Percentiles rank a stretch among this genome's conserved stretches.
Conservation (phyloP, 352 stramenopile species). For the Pythium brachiatum region DNA sequence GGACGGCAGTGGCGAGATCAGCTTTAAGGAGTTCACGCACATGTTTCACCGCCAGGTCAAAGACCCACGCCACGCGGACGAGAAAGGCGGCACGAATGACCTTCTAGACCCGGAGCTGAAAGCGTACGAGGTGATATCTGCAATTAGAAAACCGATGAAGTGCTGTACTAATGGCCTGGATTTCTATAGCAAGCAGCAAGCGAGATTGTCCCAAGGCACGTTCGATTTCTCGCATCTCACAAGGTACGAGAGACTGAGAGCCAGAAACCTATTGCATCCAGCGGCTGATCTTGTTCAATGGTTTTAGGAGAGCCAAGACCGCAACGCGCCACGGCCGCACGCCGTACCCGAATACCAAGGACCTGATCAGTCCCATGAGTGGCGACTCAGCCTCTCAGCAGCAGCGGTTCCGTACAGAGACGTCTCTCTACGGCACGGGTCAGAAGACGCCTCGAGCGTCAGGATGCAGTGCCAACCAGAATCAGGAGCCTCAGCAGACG, state of each 20-base stretch:
- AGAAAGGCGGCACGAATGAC: neutral
- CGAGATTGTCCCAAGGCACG: slow-evolving; percentile 16
- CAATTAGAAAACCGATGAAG: no score
- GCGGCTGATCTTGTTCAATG: no score
- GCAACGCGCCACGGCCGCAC: slow-evolving; percentile 43
- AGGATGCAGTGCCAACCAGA: neutral
- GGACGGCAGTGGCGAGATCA: slow-evolving; percentile 51
- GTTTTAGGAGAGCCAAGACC: slow-evolving; percentile 29
- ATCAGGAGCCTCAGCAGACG: neutral
- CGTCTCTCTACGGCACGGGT: slow-evolving; percentile 38
- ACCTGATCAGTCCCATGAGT: slow-evolving; percentile 14
- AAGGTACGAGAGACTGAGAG: no score
- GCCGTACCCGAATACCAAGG: slow-evolving; percentile 34
- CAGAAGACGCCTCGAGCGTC: slow-evolving; percentile 1
- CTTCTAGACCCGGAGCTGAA: neutral
- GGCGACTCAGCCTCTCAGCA: neutral
- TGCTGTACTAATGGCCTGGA: no score
- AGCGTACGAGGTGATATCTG: neutral
- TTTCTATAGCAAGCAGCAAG: slow-evolving; percentile 15
- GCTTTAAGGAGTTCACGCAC: slow-evolving; percentile 55
- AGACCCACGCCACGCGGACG: neutral
- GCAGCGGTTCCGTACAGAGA: slow-evolving; percentile 38
- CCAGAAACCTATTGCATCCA: no score
- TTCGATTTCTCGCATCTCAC: slow-evolving; percentile 52
- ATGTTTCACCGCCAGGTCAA: slow-evolving; percentile 23